Evolutionary conservation across 2,329 filamentous ascomycete genomes (phyloP).

Genomic region (Chaetomium olivaceum): DNA sequence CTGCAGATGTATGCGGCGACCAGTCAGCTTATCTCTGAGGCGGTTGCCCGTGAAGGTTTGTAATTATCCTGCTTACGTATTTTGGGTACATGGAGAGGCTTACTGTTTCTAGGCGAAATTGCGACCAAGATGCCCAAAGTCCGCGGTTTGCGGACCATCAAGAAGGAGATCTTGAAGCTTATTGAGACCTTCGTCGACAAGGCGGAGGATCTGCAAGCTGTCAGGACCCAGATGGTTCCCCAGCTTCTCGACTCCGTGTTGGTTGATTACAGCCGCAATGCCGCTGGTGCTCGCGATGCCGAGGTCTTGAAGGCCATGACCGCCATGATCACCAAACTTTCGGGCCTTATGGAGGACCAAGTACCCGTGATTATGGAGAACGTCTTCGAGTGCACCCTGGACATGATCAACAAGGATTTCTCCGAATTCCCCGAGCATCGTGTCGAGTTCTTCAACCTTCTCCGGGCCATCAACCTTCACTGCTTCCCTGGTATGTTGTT

Average conservation of each 20-base stretch:
- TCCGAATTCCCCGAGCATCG: slow-evolving; percentile 98
- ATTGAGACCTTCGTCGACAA: slow-evolving; percentile 98
- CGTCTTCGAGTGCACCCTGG: slow-evolving; percentile 95
- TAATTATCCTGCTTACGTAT: neutral
- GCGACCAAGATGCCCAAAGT: slow-evolving; percentile 98
- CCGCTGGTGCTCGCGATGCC: slow-evolving; percentile 90
- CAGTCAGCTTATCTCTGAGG: slow-evolving; percentile 93
- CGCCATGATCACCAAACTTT: slow-evolving; percentile 92
- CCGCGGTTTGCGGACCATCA: slow-evolving; percentile 91
- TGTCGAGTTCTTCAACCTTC: slow-evolving; percentile 98
- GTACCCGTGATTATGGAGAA: slow-evolving; percentile 97
- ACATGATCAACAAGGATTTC: slow-evolving; percentile 99
- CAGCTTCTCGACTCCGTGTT: slow-evolving; percentile 90
- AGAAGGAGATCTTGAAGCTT: slow-evolving; percentile 98
- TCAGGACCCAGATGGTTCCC: slow-evolving; percentile 93
- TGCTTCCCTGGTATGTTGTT: slow-evolving; percentile 74
- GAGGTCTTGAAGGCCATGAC: slow-evolving; percentile 98
- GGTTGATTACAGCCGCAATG: slow-evolving; percentile 95
- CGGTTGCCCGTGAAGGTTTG: slow-evolving; percentile 79
- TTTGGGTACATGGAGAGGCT: slow-evolving; percentile 24
- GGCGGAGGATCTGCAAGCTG: slow-evolving; percentile 91
- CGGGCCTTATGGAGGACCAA: slow-evolving; percentile 96
- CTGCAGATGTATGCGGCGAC: slow-evolving; percentile 97
- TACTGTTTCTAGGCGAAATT: slow-evolving; percentile 64
- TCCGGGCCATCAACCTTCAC: slow-evolving; percentile 93